A percentile compares a stretch with the other conserved stretches of the same genome.
These are phyloP conservation scores for Pseudopyrenochaeta lycopersici DNA, from an alignment of 2,329 filamentous ascomycete species.

Conservation along the genomic window DNA sequence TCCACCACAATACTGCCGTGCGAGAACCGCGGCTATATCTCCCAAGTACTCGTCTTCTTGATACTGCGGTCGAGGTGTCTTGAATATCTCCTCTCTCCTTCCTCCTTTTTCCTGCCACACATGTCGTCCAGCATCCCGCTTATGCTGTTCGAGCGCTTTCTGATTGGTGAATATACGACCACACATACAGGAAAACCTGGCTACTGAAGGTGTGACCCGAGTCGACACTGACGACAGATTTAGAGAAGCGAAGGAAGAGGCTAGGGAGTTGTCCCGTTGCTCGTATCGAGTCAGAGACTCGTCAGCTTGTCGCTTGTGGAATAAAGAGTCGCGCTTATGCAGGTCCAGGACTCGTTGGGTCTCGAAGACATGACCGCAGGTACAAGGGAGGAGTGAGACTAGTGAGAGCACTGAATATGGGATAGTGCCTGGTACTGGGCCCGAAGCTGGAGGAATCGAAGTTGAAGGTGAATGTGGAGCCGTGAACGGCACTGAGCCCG, in stretches of 20 bases:
- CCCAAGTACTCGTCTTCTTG: background rate
- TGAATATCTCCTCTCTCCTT: background rate
- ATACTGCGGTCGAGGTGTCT: background rate
- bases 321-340: slow-evolving; percentile 12
- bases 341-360: slow-evolving; percentile 4
- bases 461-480: slow-evolving; percentile 4
- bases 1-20: background rate
- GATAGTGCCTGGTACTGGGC: slow-evolving; percentile 7
- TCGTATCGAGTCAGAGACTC: background rate
- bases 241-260: background rate
- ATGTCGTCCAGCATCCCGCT: background rate
- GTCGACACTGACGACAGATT: background rate
- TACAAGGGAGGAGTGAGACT: slow-evolving; percentile 4
- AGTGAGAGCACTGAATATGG: slow-evolving; percentile 4
- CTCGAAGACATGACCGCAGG: slow-evolving; percentile 8
- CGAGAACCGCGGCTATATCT: background rate
- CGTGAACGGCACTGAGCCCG: slow-evolving; percentile 7
- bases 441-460: slow-evolving; percentile 1
- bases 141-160: background rate
- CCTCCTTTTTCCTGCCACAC: background rate
- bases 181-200: background rate
- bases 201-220: background rate
- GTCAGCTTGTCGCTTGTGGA: slow-evolving; percentile 8
- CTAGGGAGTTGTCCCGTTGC: background rate
- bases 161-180: background rate